Evolutionary conservation across 768 basidiomycete species (phyloP), one percentile per base, ranked within the genome.

Genomic region (Pisolithus albus): DNA sequence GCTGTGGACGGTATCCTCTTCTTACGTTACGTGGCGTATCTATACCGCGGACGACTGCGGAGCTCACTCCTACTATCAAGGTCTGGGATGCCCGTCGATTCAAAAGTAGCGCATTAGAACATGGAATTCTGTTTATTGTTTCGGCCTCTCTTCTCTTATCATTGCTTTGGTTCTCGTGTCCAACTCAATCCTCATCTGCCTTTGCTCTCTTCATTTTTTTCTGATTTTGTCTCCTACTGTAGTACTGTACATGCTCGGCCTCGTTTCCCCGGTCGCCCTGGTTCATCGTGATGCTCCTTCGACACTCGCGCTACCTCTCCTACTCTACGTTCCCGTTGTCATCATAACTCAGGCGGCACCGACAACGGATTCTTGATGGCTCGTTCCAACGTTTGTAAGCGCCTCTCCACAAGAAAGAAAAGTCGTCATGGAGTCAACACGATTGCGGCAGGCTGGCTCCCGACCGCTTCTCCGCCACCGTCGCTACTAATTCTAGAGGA

Each of bases 181-280:
- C 34, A 13, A 34, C 19, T 43, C 42, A 7, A 21, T 4, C 16
- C 16, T 16, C 24, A 45, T 45, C 23, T 26, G 34, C 11, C 13
- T 11, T 19, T 45, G 24, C 43, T 45, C 26, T 45, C 28, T 30
- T 26, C 24, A 26, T 26, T 30, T 34, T 34, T 34, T 16, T 24
- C 26, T 45, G 43, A 15, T 26, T 7, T 26, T 45, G 43, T 45
- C 23, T 45, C 21, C 15, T 45, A 45, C n/a, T 28, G 41, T 49
- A 49, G 40, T 49, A 30, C 37, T 49, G 16, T 41, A 49, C 26
- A 39, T 38, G 34, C 24, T 49, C 48, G 38, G 48, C 48, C 48
- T 48, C 48, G 19, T 24, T 10, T 11, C 38, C 24, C 24, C 23
- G 40, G 48, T 41, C 38, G 48, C 18, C 43, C 43, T 45, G 43